These are phyloP conservation scores for Wickerhamomyces xylosicus DNA, from an alignment of 805 yeast species.

Conservation along the genomic window DNA sequence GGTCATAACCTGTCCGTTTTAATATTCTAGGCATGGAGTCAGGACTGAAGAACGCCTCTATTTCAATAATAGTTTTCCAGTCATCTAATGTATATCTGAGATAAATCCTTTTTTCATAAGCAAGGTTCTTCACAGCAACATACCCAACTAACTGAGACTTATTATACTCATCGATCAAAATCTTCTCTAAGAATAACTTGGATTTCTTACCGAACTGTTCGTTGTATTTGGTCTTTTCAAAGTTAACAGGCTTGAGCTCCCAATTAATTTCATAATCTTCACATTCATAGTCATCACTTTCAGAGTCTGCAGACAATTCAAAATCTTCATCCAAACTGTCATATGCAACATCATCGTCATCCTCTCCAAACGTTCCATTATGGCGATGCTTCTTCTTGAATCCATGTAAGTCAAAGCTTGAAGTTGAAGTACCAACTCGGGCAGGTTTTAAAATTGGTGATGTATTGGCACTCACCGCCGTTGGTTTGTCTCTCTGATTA, in stretches of 20 bases:
- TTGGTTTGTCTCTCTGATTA: slow-evolving; percentile 63
- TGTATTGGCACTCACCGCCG: slow-evolving; percentile 58
- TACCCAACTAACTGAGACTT: slow-evolving; percentile 50
- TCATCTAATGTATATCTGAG: slow-evolving; percentile 67
- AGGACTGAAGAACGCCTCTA: slow-evolving; percentile 49
- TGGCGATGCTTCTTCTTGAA: slow-evolving; percentile 17
- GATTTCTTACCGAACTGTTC: slow-evolving; percentile 29
- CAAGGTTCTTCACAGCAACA: slow-evolving; percentile 67
- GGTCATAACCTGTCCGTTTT: slow-evolving; percentile 46
- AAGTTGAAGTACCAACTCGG: slow-evolving; percentile 11
- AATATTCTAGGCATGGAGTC: slow-evolving; percentile 39
- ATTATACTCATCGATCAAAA: slow-evolving; percentile 49
- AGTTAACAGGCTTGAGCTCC: slow-evolving; percentile 32
- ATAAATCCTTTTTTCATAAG: slow-evolving; percentile 57
- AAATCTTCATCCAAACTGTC: slow-evolving; percentile 11
- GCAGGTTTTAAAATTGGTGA: slow-evolving; percentile 37
- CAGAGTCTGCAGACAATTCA: slow-evolving; percentile 1
- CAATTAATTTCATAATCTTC: slow-evolving; percentile 24
- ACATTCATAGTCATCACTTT: slow-evolving; percentile 1
- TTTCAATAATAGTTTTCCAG: slow-evolving; percentile 70
- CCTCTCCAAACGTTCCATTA: slow-evolving; percentile 12
- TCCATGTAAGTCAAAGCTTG: slow-evolving; percentile 21
- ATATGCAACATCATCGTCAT: slow-evolving; percentile 19
- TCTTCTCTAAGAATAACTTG: slow-evolving; percentile 48
- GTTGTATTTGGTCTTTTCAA: slow-evolving; percentile 36